Evolutionary conservation across 2,329 filamentous ascomycete species (phyloP).

Genomic region (Sporothrix brasiliensis): DNA sequence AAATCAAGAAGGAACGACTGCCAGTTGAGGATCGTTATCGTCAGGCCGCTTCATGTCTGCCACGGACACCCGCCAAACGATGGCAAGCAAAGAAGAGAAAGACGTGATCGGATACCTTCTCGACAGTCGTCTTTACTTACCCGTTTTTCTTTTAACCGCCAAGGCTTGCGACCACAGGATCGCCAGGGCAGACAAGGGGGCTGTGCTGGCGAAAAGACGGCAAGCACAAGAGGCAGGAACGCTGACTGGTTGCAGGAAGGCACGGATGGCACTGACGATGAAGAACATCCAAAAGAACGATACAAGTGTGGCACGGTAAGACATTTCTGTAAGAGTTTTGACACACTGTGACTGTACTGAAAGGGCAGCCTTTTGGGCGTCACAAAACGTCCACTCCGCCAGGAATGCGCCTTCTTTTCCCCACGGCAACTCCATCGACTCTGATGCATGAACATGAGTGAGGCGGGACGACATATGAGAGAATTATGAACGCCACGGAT

Average conservation of each 20-base stretch:
- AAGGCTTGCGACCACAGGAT: slow-evolving; percentile 3
- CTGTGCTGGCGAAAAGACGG: background rate
- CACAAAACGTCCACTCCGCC: background rate
- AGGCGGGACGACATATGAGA: background rate
- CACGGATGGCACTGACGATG: background rate
- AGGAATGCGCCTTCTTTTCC: slow-evolving; percentile 19
- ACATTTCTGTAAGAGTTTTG: background rate
- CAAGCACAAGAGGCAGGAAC: background rate
- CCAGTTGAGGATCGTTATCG: background rate
- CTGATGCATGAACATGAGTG: background rate
- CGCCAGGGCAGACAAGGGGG: slow-evolving; percentile 17
- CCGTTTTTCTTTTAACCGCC: background rate
- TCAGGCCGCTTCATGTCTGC: background rate
- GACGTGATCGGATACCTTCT: background rate
- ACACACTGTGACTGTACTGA: background rate
- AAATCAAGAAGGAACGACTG: background rate
- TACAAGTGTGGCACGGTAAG: background rate
- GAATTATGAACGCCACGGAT: background rate
- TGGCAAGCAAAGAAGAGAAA: background rate
- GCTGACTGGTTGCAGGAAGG: background rate
- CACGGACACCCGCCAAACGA: background rate
- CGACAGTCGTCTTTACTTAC: background rate
- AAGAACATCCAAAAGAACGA: slow-evolving; percentile 19
- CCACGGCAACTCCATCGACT: background rate
- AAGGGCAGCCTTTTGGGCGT: background rate